Conservation (phyloP, 2,329 filamentous ascomycete species). For the Sclerotinia minor region DNA sequence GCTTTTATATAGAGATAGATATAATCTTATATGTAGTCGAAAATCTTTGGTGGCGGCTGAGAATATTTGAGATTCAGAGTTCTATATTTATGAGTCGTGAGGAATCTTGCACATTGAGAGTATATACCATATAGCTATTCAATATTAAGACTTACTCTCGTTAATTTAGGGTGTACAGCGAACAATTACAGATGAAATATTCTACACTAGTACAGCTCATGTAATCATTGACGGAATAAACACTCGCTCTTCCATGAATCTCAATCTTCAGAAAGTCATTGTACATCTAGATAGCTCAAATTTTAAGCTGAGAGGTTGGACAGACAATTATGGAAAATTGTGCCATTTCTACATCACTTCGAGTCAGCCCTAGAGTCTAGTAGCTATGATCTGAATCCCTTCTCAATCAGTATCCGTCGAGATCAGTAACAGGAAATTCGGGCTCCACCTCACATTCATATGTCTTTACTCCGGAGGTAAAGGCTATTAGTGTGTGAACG, state of each 20-base stretch:
- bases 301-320: background rate
- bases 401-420: background rate
- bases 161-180: background rate
- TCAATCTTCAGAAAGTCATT: background rate
- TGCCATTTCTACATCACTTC: background rate
- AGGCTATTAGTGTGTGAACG: no score
- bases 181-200: background rate
- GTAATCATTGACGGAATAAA: background rate
- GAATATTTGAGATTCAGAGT: no score
- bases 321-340: background rate
- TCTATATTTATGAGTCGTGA: no score
- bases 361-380: background rate
- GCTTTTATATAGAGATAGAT: no score
- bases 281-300: background rate
- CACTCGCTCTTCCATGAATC: no score
- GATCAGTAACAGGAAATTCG: background rate
- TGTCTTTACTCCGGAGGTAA: background rate
- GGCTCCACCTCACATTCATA: background rate
- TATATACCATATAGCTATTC: no score
- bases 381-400: conserved; percentile 15
- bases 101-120: no score
- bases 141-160: background rate
- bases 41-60: no score
- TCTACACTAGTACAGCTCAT: background rate
- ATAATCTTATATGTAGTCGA: no score